These are phyloP conservation scores for Hericium alpestre DNA, from an alignment of 768 basidiomycete genomes.

Conservation along the genomic window DNA sequence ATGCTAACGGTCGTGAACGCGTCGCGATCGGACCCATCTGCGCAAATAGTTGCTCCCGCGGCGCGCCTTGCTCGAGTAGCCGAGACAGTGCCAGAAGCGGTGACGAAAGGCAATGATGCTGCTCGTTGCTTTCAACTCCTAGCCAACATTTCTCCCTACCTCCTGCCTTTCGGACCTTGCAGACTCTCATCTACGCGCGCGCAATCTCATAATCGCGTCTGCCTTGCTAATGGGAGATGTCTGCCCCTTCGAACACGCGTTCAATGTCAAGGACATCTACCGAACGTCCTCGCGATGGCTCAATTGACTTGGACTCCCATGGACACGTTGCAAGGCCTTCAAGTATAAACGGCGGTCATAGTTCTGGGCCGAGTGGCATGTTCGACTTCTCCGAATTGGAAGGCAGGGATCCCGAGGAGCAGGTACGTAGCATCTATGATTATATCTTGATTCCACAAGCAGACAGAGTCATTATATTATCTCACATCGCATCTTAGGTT, in stretches of 20 bases:
- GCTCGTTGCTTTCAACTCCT: too few species aligned
- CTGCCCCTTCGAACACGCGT: background rate
- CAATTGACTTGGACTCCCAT: background rate
- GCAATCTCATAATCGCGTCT: too few species aligned
- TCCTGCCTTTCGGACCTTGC: too few species aligned
- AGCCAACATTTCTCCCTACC: too few species aligned
- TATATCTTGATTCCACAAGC: background rate
- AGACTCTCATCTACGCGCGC: too few species aligned
- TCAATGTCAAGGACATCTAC: background rate
- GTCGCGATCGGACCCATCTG: too few species aligned
- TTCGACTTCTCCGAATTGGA: conserved; percentile 11
- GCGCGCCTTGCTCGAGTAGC: too few species aligned
- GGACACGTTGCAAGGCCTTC: background rate
- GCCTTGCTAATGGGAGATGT: background rate
- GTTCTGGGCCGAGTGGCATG: background rate
- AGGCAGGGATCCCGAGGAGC: conserved; percentile 10
- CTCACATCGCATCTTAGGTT: background rate
- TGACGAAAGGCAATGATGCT: too few species aligned
- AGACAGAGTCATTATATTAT: background rate
- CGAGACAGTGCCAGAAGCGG: too few species aligned
- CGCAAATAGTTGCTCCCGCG: too few species aligned
- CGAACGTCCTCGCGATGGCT: background rate
- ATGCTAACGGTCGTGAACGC: too few species aligned
- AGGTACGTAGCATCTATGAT: conserved; percentile 2
- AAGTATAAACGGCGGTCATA: background rate